A percentile compares a stretch with the other conserved stretches of the same genome.
phyloP scores from a whole-genome alignment of 148 eudicot genomes.

The Rhododendron vialii region DNA sequence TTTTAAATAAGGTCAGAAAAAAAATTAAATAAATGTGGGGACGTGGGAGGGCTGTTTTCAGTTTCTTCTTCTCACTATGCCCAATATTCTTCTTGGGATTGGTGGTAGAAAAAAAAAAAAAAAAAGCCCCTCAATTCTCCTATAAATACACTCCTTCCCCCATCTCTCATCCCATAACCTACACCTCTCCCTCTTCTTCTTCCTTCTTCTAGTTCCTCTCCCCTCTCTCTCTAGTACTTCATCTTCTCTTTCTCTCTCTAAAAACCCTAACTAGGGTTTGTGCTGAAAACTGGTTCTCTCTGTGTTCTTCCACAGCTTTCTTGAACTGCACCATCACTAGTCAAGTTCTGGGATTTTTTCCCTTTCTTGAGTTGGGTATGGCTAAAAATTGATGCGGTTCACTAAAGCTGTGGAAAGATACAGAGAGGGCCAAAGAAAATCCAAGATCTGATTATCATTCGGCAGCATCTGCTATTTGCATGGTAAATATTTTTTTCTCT shows the following conservation, averaged over 20 bases:
- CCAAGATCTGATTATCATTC: neutral
- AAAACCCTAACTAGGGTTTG: neutral
- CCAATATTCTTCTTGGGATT: constrained; percentile 53
- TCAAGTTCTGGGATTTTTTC: neutral
- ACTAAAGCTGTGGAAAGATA: constrained; percentile 4
- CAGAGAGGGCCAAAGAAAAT: neutral
- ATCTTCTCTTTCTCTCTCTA: neutral
- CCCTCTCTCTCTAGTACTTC: neutral
- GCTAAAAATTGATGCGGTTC: constrained; percentile 1
- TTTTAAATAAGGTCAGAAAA: constrained; percentile 8
- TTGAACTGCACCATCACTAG: constrained; percentile 1
- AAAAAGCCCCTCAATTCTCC: neutral
- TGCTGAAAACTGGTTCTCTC: neutral
- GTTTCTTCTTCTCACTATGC: constrained; percentile 7
- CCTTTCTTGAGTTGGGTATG: neutral
- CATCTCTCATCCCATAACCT: neutral
- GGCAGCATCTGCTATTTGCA: neutral
- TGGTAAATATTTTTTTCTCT: neutral
- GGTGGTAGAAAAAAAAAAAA: neutral
- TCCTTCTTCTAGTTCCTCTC: neutral
- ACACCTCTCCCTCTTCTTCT: neutral
- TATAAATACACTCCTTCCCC: neutral
- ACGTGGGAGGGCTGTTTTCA: neutral
- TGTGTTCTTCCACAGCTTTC: constrained; percentile 7
- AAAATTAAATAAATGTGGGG: constrained; percentile 2